Conservation (phyloP, 2,329 filamentous ascomycete genomes). For the Colletotrichum destructivum region DNA sequence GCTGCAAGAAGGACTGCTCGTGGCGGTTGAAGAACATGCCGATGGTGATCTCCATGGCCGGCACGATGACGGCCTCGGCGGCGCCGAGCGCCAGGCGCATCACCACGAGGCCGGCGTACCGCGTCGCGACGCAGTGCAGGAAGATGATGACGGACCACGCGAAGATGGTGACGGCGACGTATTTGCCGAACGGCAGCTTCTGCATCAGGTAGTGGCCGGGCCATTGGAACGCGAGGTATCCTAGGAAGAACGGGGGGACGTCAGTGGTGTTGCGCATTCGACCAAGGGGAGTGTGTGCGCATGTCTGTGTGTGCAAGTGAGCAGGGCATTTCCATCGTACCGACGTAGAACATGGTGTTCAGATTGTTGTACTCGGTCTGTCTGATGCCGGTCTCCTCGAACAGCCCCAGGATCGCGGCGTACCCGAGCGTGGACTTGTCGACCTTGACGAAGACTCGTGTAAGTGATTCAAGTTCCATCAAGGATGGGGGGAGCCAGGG, state of each 20-base stretch:
- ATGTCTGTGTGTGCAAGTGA: too few relatives aligned
- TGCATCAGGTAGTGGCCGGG: conserved; percentile 60
- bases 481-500: too few relatives aligned
- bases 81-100: conserved; percentile 55
- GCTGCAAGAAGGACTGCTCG: conserved; percentile 53
- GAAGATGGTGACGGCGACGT: conserved; percentile 52
- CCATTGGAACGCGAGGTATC: conserved; percentile 54
- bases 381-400: conserved; percentile 57
- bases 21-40: conserved; percentile 56
- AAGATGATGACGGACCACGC: conserved; percentile 55
- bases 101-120: conserved; percentile 54
- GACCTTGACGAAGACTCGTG: conserved; percentile 46
- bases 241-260: conserved; percentile 35
- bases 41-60: conserved; percentile 58
- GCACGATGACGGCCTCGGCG: conserved; percentile 54
- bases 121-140: conserved; percentile 54
- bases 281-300: neutral
- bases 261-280: neutral
- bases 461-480: neutral
- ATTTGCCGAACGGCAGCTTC: conserved; percentile 54
- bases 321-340: conserved; percentile 44
- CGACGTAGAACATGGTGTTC: conserved; percentile 59
- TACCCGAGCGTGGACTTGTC: conserved; percentile 59
- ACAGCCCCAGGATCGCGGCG: conserved; percentile 57
- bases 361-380: conserved; percentile 58